phyloP scores from a whole-genome alignment of 805 yeast species.

The Candida peoriensis region DNA sequence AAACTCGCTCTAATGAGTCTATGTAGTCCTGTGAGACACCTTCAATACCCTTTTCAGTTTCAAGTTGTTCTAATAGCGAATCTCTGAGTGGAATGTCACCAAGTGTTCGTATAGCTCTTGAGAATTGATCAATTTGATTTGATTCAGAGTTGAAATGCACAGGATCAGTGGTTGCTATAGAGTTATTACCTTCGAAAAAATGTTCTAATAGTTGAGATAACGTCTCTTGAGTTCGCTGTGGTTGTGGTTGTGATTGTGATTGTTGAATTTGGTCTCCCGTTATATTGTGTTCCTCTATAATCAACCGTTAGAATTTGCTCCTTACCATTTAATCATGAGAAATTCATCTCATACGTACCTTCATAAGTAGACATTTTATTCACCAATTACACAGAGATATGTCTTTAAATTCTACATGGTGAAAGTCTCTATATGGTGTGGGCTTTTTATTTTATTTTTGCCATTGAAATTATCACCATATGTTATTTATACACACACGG shows the following conservation, averaged over 20 bases:
- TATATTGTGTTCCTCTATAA: constrained; percentile 26
- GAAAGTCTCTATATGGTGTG: too few species aligned
- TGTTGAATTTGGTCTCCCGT: constrained; percentile 3
- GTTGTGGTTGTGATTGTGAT: constrained; percentile 2
- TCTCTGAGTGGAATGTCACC: constrained; percentile 18
- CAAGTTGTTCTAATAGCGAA: constrained; percentile 23
- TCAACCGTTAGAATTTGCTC: background rate
- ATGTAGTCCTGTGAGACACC: constrained; percentile 69
- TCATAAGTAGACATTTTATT: constrained; percentile 28
- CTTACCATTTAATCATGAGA: background rate
- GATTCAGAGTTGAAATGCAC: too few species aligned
- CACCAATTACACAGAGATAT: too few species aligned
- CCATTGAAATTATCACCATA: too few species aligned
- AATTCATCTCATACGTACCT: constrained; percentile 20
- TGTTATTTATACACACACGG: too few species aligned
- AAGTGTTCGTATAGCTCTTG: constrained; percentile 13
- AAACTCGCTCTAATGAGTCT: constrained; percentile 73
- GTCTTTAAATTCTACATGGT: too few species aligned
- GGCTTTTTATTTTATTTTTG: too few species aligned
- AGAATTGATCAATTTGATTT: constrained; percentile 13
- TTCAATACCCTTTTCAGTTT: constrained; percentile 19
- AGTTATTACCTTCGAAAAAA: constrained; percentile 17
- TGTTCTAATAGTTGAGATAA: constrained; percentile 10
- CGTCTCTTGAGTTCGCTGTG: constrained; percentile 16
- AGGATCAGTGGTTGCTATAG: constrained; percentile 5